A percentile compares a stretch with the other conserved stretches of the same genome.
Evolutionary conservation across 2,329 filamentous ascomycete species (phyloP).

Genomic region (Alternaria alternata): DNA sequence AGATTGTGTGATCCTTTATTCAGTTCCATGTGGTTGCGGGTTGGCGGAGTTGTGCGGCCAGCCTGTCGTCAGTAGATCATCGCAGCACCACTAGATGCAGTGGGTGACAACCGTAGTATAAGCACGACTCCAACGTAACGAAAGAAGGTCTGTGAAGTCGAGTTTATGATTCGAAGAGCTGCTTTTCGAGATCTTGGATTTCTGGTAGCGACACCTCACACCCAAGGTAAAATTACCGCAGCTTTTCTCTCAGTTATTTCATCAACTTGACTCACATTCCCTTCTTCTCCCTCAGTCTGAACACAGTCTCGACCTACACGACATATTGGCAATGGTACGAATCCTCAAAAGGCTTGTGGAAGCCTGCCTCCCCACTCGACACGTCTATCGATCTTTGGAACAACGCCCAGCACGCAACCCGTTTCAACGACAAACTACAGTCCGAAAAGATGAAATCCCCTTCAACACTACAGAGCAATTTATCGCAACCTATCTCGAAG

Average conservation of each 20-base stretch:
- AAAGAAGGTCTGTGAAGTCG: neutral
- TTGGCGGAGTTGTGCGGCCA: neutral
- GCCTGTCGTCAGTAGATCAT: neutral
- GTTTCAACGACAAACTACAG: neutral
- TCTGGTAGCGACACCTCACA: neutral
- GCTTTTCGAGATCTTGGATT: neutral
- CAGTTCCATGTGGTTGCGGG: neutral
- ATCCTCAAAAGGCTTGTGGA: neutral
- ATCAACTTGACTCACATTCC: neutral
- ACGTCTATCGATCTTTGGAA: neutral
- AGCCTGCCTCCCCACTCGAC: no score
- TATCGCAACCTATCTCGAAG: neutral
- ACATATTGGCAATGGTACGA: neutral
- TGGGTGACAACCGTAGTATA: neutral
- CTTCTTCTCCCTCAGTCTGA: neutral
- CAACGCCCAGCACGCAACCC: neutral
- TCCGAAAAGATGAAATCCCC: neutral
- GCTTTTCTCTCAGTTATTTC: neutral
- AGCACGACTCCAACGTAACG: neutral
- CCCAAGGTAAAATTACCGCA: neutral
- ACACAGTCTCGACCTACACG: neutral
- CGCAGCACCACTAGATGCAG: neutral
- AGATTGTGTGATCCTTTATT: neutral
- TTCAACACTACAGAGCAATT: neutral
- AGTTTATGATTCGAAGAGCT: neutral